phyloP scores from a whole-genome alignment of 805 yeast species.

The Kluyveromyces lactis region DNA sequence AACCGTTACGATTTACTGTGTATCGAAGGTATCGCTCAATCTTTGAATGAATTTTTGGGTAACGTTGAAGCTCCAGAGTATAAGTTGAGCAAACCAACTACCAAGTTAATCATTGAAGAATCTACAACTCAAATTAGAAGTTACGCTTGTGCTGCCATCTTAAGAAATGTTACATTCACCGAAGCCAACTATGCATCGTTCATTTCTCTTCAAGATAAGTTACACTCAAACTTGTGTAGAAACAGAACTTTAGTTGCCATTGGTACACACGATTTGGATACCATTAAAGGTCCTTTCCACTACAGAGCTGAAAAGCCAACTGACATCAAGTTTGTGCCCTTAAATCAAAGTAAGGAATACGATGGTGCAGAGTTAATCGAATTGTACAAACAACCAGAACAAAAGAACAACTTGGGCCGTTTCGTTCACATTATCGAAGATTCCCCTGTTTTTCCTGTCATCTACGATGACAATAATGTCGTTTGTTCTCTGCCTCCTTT shows the following conservation, averaged over 20 bases:
- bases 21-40: conserved; percentile 95
- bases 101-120: conserved; percentile 66
- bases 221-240: conserved; percentile 93
- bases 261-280: conserved; percentile 94
- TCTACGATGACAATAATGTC: conserved; percentile 63
- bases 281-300: conserved; percentile 71
- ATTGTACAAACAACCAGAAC: conserved; percentile 58
- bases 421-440: conserved; percentile 81
- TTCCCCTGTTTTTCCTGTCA: conserved; percentile 85
- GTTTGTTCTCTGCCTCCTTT: conserved; percentile 96
- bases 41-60: conserved; percentile 85
- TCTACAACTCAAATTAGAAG: conserved; percentile 76
- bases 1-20: conserved; percentile 98
- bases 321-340: conserved; percentile 66
- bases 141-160: conserved; percentile 89
- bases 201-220: conserved; percentile 91
- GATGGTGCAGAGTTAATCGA: conserved; percentile 77
- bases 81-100: conserved; percentile 51
- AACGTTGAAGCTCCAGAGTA: conserved; percentile 56
- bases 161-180: conserved; percentile 75
- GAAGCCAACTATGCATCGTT: conserved; percentile 87
- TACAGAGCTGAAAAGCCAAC: conserved; percentile 79
- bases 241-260: conserved; percentile 95
- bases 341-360: conserved; percentile 62
- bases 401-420: conserved; percentile 83